phyloP scores from a whole-genome alignment of 257 asterid species.

The Lycium ferocissimum region DNA sequence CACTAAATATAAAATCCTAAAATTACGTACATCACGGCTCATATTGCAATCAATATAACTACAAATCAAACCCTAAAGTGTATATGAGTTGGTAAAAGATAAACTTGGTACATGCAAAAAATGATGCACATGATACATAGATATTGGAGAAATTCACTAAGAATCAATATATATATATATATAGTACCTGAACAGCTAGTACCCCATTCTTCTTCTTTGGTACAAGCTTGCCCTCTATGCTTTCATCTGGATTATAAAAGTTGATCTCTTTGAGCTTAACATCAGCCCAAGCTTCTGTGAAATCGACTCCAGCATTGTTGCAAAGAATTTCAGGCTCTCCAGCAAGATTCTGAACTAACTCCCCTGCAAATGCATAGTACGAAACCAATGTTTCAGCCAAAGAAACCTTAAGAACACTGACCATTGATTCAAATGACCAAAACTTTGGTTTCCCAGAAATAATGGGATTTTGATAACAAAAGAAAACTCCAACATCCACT shows the following conservation, averaged over 20 bases:
- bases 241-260: constrained; percentile 60
- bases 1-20: too few species aligned
- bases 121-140: too few species aligned
- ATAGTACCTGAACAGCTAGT: constrained; percentile 63
- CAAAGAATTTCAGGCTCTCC: constrained; percentile 76
- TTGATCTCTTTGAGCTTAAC: constrained; percentile 51
- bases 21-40: too few species aligned
- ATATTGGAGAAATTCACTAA: not conserved
- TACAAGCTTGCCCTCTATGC: constrained; percentile 61
- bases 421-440: constrained; percentile 33
- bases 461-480: constrained; percentile 51
- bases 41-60: too few species aligned
- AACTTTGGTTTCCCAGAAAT: not conserved
- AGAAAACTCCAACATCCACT: constrained; percentile 61
- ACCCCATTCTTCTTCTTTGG: constrained; percentile 60
- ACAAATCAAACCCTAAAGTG: too few species aligned
- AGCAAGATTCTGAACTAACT: constrained; percentile 44
- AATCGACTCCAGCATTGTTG: constrained; percentile 71
- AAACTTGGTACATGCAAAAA: too few species aligned
- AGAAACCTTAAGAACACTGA: constrained; percentile 51
- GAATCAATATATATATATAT: not conserved
- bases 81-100: too few species aligned
- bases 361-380: constrained; percentile 59
- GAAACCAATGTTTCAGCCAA: constrained; percentile 56
- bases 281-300: constrained; percentile 59